These are phyloP conservation scores for Penicillium sp. DNA, from an alignment of 2,329 filamentous ascomycete genomes.

Conservation along the genomic window DNA sequence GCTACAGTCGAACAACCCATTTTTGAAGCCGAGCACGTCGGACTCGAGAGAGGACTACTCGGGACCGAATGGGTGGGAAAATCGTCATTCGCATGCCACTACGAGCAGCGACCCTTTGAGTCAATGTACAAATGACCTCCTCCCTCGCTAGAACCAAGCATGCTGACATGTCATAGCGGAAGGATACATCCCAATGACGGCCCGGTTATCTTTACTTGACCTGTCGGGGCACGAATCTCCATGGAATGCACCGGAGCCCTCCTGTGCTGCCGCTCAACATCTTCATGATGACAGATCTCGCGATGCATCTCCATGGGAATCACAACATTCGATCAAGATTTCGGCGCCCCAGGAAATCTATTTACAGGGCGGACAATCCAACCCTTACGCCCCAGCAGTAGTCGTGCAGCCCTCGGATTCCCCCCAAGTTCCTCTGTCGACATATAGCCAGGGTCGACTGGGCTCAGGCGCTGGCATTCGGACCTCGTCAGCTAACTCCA, in stretches of 20 bases:
- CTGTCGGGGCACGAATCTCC: conserved; percentile 24
- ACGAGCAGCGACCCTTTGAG: conserved; percentile 30
- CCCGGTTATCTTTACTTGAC: conserved; percentile 37
- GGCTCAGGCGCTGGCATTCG: conserved; percentile 18
- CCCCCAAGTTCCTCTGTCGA: conserved; percentile 1
- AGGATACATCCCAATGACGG: conserved; percentile 41
- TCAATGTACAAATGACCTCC: conserved; percentile 27
- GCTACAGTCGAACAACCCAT: conserved; percentile 41
- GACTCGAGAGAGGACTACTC: conserved; percentile 20
- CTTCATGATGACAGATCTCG: neutral
- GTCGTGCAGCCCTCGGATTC: conserved; percentile 11
- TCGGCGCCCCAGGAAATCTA: conserved; percentile 13
- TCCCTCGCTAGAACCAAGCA: neutral
- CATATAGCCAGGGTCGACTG: conserved; percentile 10
- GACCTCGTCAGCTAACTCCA: conserved; percentile 24
- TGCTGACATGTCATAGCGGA: conserved; percentile 26
- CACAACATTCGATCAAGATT: conserved; percentile 17
- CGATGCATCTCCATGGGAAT: conserved; percentile 19
- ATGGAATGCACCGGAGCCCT: conserved; percentile 21
- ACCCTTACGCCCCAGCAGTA: conserved; percentile 15
- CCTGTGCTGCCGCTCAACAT: conserved; percentile 4
- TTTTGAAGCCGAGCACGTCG: conserved; percentile 28
- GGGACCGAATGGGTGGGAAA: conserved; percentile 19
- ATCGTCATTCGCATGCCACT: conserved; percentile 19
- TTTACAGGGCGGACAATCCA: conserved; percentile 13